phyloP scores from a whole-genome alignment of 2,329 filamentous ascomycete species.

The Torrubiella hemipterigena region DNA sequence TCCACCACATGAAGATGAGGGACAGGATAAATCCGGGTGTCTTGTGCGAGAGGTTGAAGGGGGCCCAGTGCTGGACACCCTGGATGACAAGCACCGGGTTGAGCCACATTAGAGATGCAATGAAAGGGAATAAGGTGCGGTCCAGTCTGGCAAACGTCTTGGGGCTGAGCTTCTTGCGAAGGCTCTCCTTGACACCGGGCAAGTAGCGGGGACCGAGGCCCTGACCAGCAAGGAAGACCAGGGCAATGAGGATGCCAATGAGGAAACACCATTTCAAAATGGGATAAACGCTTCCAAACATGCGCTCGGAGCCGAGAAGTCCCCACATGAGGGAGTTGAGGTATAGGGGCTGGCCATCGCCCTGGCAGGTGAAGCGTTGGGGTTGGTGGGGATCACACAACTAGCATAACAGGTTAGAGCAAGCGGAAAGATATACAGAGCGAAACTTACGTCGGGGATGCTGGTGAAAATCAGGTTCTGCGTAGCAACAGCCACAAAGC shows the following conservation, averaged over 20 bases:
- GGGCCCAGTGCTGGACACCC: conserved; percentile 30
- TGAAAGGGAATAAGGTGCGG: conserved; percentile 22
- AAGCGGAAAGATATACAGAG: no score
- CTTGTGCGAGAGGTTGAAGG: conserved; percentile 28
- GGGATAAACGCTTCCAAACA: conserved; percentile 29
- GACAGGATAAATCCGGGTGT: conserved; percentile 27
- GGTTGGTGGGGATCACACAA: conserved; percentile 17
- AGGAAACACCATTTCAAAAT: conserved; percentile 32
- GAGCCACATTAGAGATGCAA: conserved; percentile 26
- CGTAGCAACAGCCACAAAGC: conserved; percentile 30
- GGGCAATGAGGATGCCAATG: conserved; percentile 22
- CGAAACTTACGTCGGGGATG: no score
- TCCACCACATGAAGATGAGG: conserved; percentile 29
- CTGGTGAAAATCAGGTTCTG: conserved; percentile 28
- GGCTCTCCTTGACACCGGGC: conserved; percentile 18
- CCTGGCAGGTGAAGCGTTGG: conserved; percentile 35
- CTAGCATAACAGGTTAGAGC: no score
- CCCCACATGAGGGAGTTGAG: conserved; percentile 35
- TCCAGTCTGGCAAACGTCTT: conserved; percentile 21
- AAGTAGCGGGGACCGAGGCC: conserved; percentile 21
- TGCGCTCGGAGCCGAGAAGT: conserved; percentile 34
- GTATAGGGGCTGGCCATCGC: conserved; percentile 34
- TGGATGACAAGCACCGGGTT: conserved; percentile 28
- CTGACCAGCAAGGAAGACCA: conserved; percentile 22
- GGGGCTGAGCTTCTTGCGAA: conserved; percentile 17